Percentiles rank a stretch among this genome's conserved stretches.
phyloP scores from a whole-genome alignment of 2,329 filamentous ascomycete species.

The Paramyrothecium roridum region DNA sequence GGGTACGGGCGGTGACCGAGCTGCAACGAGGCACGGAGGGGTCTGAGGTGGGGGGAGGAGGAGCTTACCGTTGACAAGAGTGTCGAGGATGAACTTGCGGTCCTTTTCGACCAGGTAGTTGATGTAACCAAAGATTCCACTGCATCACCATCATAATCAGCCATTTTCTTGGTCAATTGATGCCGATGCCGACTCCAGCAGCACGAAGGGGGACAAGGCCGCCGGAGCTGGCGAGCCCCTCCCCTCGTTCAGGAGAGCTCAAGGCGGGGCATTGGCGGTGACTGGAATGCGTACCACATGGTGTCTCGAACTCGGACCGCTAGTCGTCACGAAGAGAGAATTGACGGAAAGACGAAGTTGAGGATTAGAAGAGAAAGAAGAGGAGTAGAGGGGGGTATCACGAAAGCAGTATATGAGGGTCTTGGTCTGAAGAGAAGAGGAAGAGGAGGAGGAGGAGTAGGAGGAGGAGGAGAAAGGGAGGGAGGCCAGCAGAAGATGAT shows the following conservation, averaged over 20 bases:
- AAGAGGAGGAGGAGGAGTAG: slow-evolving; percentile 10
- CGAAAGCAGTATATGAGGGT: slow-evolving; percentile 19
- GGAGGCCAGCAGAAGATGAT: neutral
- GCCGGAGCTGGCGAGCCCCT: neutral
- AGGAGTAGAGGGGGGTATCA: slow-evolving; percentile 20
- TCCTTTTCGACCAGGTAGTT: slow-evolving; percentile 99
- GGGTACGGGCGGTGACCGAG: slow-evolving; percentile 7
- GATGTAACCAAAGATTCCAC: slow-evolving; percentile 97
- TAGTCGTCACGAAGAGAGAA: slow-evolving; percentile 8
- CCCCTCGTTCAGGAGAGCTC: slow-evolving; percentile 2
- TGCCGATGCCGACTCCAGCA: slow-evolving; percentile 5
- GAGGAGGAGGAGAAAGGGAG: slow-evolving; percentile 7
- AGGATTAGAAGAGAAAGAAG: slow-evolving; percentile 12
- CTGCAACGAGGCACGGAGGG: slow-evolving; percentile 9
- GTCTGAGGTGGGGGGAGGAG: slow-evolving; percentile 8
- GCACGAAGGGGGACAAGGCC: slow-evolving; percentile 1
- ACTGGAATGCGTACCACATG: slow-evolving; percentile 21
- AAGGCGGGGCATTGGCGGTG: slow-evolving; percentile 9
- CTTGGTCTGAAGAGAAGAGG: slow-evolving; percentile 17
- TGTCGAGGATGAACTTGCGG: slow-evolving; percentile 92
- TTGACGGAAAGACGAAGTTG: slow-evolving; percentile 8
- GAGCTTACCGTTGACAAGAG: slow-evolving; percentile 84
- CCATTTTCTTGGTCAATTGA: slow-evolving; percentile 13
- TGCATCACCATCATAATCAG: slow-evolving; percentile 31
- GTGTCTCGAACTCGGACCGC: slow-evolving; percentile 14